Percentiles rank a stretch among this genome's conserved stretches.
These are phyloP conservation scores for Ustilago esculenta DNA, from an alignment of 1,284 basidiomycete genomes.

Conservation along the genomic window DNA sequence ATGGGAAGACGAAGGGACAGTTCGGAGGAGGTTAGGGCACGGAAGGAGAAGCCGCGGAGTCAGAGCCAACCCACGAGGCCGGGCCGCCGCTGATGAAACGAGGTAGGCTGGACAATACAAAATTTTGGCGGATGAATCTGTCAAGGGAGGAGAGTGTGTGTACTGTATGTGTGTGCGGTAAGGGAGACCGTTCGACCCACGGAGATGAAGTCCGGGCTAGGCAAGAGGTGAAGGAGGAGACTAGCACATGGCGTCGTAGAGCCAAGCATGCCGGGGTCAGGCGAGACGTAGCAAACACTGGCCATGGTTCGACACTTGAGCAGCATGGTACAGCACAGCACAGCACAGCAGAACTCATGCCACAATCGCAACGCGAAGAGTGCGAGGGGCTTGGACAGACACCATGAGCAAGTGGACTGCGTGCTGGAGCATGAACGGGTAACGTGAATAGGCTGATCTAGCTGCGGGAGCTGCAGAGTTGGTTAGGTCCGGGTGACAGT, in stretches of 20 bases:
- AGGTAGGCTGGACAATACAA: background rate
- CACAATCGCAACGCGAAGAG: no score
- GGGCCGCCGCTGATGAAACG: background rate
- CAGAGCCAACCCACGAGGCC: background rate
- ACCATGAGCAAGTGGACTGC: no score
- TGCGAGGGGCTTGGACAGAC: no score
- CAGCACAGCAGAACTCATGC: no score
- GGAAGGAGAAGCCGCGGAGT: background rate
- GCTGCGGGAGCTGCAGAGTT: background rate
- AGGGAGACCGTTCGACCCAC: conserved; percentile 1
- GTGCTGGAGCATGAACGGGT: no score
- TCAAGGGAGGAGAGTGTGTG: no score
- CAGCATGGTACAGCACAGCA: no score
- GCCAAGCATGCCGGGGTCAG: background rate
- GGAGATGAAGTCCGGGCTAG: conserved; percentile 24
- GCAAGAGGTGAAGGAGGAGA: background rate
- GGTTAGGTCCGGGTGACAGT: conserved; percentile 1
- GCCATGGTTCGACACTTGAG: no score
- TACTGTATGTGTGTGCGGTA: background rate
- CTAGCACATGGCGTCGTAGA: no score
- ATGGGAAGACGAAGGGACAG: background rate
- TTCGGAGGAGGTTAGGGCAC: background rate
- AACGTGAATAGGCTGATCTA: conserved; percentile 11
- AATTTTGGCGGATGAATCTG: no score
- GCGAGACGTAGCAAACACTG: no score